Conservation (phyloP, 257 asterid genomes). For the Ligustrum vulgare region DNA sequence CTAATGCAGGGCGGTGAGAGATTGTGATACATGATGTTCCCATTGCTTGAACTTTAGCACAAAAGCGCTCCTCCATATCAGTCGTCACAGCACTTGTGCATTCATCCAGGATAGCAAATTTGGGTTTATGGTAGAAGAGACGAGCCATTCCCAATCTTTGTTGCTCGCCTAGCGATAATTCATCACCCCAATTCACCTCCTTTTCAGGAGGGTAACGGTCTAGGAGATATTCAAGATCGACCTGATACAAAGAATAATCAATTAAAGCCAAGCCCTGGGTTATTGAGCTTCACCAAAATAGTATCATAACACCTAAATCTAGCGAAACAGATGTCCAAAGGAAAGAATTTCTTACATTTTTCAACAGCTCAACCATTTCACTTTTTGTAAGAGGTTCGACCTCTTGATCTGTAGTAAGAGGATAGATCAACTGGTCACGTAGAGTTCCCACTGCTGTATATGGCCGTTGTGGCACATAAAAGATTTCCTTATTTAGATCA, state of each 20-base stretch:
- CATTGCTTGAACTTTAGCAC: slow-evolving; percentile 96
- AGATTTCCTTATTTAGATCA: slow-evolving; percentile 95
- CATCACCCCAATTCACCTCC: slow-evolving; percentile 99
- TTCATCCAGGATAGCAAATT: slow-evolving; percentile 94
- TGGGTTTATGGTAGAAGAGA: slow-evolving; percentile 96
- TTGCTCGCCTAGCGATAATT: slow-evolving; percentile 94
- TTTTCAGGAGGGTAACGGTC: slow-evolving; percentile 91
- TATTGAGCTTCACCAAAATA: slow-evolving; percentile 1
- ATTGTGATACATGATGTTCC: slow-evolving; percentile 98
- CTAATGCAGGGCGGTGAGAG: slow-evolving; percentile 99
- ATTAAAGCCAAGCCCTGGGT: slow-evolving; percentile 15
- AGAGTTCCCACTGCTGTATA: slow-evolving; percentile 97
- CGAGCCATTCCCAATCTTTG: slow-evolving; percentile 99
- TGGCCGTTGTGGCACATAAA: slow-evolving; percentile 99
- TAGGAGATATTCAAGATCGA: slow-evolving; percentile 95
- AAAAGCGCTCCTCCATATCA: slow-evolving; percentile 98
- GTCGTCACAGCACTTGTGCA: slow-evolving; percentile 99
- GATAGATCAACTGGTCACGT: slow-evolving; percentile 97
- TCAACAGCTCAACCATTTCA: slow-evolving; percentile 90
- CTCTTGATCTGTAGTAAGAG: slow-evolving; percentile 88
- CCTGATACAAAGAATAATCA: slow-evolving; percentile 42
- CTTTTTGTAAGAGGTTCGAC: slow-evolving; percentile 67
- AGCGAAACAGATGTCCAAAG: neutral
- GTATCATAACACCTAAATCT: slow-evolving; percentile 12
- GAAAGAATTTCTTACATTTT: slow-evolving; percentile 66